Conservation (phyloP, 306 rosid genomes). For the Begonia fuchsioides region DNA sequence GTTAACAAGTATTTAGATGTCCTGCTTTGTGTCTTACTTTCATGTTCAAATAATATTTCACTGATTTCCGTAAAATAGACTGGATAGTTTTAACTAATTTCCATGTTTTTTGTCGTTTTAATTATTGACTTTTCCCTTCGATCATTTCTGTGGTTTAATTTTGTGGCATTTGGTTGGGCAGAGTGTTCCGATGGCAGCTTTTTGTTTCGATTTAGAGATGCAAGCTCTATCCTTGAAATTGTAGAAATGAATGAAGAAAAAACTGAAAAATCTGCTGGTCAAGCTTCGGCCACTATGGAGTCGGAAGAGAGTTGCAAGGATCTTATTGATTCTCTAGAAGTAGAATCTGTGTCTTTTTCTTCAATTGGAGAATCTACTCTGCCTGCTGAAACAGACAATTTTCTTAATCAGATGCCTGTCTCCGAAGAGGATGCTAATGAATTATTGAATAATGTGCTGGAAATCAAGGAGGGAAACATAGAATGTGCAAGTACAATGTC, state of each 20-base stretch:
- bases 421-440: slow-evolving; percentile 4
- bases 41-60: no score
- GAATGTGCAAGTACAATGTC: slow-evolving; percentile 7
- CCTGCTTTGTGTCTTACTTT: no score
- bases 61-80: no score
- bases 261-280: neutral
- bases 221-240: slow-evolving; percentile 9
- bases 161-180: slow-evolving; percentile 3
- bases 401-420: slow-evolving; percentile 15
- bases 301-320: neutral
- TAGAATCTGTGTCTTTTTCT: slow-evolving; percentile 14
- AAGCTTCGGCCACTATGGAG: neutral
- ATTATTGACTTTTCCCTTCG: no score
- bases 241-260: slow-evolving; percentile 11
- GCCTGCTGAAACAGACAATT: slow-evolving; percentile 3
- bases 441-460: slow-evolving; percentile 11
- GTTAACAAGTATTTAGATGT: no score
- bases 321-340: slow-evolving; percentile 11
- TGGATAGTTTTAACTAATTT: no score
- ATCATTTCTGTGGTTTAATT: no score
- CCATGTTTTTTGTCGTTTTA: no score
- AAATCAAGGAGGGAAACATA: slow-evolving; percentile 10
- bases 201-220: slow-evolving; percentile 33
- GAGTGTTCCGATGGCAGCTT: slow-evolving; percentile 42
- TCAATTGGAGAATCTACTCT: neutral